Percentiles rank a stretch among this genome's conserved stretches.
These are phyloP conservation scores for Plasmodium gaboni DNA, from an alignment of 169 alveolate species.

Conservation along the genomic window DNA sequence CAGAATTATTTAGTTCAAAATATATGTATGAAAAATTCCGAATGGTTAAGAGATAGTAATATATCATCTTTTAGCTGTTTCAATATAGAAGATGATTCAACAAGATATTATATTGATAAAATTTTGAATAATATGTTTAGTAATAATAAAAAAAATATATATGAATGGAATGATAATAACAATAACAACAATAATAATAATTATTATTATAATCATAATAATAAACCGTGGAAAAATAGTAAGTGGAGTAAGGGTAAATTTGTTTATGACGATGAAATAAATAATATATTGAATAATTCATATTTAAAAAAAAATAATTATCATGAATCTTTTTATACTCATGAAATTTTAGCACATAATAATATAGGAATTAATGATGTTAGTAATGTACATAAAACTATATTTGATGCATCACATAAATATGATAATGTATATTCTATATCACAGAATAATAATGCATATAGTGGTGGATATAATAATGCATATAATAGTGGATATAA, in stretches of 20 bases:
- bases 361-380: not conserved
- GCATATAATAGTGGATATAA: too few species aligned
- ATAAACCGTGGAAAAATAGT: not conserved
- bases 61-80: conserved; percentile 13
- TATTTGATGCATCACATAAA: not conserved
- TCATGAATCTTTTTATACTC: conserved; percentile 10
- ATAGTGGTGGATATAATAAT: not conserved
- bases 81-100: conserved; percentile 52
- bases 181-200: not conserved
- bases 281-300: not conserved
- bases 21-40: conserved; percentile 24
- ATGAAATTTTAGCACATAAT: not conserved
- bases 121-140: conserved; percentile 59
- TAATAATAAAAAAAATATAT: conserved; percentile 17
- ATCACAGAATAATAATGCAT: not conserved
- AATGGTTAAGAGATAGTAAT: conserved; percentile 41
- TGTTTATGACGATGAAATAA: not conserved
- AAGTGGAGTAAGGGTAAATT: not conserved
- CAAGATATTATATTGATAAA: conserved; percentile 42
- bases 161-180: conserved; percentile 11
- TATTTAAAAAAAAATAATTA: conserved; percentile 9
- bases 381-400: not conserved
- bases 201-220: not conserved
- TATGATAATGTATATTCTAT: not conserved
- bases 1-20: conserved; percentile 22